Evolutionary conservation across 2,329 filamentous ascomycete genomes (phyloP).

Genomic region (Byssochlamys sp.): DNA sequence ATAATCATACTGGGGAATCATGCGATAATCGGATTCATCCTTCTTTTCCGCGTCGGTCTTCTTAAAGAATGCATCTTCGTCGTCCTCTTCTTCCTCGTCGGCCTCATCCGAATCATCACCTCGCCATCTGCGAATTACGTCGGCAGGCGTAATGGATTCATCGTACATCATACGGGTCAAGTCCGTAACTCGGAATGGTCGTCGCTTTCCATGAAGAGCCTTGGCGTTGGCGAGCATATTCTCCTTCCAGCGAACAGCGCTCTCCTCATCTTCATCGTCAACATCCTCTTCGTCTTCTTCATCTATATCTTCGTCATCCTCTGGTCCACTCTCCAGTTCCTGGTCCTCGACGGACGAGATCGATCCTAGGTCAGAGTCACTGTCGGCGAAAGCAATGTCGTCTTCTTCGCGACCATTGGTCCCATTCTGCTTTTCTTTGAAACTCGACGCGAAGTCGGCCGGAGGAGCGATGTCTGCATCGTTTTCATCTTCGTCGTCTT

Average conservation of each 20-base stretch:
- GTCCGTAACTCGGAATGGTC: conserved; percentile 68
- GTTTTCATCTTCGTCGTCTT: conserved; percentile 27
- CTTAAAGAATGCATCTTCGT: conserved; percentile 58
- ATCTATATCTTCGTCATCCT: conserved; percentile 38
- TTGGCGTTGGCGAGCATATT: conserved; percentile 69
- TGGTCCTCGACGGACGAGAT: conserved; percentile 57
- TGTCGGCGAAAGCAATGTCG: conserved; percentile 85
- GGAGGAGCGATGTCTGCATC: conserved; percentile 31
- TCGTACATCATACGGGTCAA: conserved; percentile 86
- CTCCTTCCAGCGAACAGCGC: conserved; percentile 73
- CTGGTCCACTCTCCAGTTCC: conserved; percentile 41
- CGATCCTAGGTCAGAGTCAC: conserved; percentile 90
- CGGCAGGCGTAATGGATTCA: conserved; percentile 60
- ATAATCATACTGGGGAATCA: conserved; percentile 71
- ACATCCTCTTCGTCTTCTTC: conserved; percentile 41
- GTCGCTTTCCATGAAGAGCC: conserved; percentile 58
- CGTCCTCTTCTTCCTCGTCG: conserved; percentile 49
- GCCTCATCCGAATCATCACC: conserved; percentile 58
- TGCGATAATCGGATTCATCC: conserved; percentile 58
- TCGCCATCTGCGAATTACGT: conserved; percentile 71
- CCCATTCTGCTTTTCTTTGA: conserved; percentile 41
- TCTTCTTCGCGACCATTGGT: conserved; percentile 50
- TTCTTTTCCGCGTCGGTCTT: conserved; percentile 43
- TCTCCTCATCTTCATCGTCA: conserved; percentile 53
- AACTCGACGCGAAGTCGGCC: conserved; percentile 34